A percentile compares a stretch with the other conserved stretches of the same genome.
Conservation (phyloP, 1,284 basidiomycete species). For the Clitocybe nebularis region DNA sequence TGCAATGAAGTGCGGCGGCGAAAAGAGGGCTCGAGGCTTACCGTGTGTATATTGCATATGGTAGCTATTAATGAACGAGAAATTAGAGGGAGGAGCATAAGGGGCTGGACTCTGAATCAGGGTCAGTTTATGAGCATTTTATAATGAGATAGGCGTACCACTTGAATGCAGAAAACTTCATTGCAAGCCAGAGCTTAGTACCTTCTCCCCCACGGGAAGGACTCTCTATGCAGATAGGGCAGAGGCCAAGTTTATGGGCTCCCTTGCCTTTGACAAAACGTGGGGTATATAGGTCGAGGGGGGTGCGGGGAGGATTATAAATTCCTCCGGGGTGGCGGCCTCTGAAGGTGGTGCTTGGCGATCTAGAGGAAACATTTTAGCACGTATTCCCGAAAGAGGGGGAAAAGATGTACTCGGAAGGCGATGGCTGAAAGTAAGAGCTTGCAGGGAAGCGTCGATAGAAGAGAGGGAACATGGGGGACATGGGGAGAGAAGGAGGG, state of each 20-base stretch:
- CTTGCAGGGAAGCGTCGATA: slow-evolving; percentile 18
- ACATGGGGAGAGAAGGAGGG: slow-evolving; percentile 6
- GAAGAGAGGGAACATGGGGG: slow-evolving; percentile 14
- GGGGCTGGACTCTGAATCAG: too few relatives aligned
- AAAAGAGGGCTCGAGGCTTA: slow-evolving; percentile 20
- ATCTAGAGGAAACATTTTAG: slow-evolving; percentile 20
- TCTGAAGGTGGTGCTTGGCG: slow-evolving; percentile 29
- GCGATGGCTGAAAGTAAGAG: slow-evolving; percentile 12
- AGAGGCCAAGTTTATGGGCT: slow-evolving; percentile 66
- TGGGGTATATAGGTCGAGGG: slow-evolving; percentile 72
- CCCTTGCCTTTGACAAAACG: slow-evolving; percentile 73
- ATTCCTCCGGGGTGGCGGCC: slow-evolving; percentile 41
- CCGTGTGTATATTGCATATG: slow-evolving; percentile 80
- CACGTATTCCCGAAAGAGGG: not conserved
- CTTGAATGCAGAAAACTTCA: slow-evolving; percentile 82
- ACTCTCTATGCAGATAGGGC: slow-evolving; percentile 71
- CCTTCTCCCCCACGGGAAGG: slow-evolving; percentile 59
- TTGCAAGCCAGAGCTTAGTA: slow-evolving; percentile 64
- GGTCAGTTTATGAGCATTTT: too few relatives aligned
- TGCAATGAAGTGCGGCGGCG: too few relatives aligned
- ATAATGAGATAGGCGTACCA: slow-evolving; percentile 39
- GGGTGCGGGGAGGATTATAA: slow-evolving; percentile 52
- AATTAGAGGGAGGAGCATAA: too few relatives aligned
- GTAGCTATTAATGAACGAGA: slow-evolving; percentile 42
- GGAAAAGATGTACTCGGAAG: slow-evolving; percentile 7